These are phyloP conservation scores for Ogataea siamensis DNA, from an alignment of 805 yeast genomes.

Conservation along the genomic window DNA sequence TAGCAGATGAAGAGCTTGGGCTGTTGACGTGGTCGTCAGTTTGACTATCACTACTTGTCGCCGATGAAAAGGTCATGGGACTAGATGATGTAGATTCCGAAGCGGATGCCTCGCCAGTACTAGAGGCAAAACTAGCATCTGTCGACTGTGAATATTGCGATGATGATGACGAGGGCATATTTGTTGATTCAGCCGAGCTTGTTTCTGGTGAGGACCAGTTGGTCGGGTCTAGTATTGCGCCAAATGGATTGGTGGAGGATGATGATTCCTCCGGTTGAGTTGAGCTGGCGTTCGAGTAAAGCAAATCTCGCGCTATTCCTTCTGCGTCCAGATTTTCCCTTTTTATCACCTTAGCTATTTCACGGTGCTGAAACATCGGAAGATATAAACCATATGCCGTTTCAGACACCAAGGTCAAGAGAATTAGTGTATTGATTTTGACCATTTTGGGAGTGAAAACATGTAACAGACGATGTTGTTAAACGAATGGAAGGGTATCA, in stretches of 20 bases:
- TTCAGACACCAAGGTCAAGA: constrained; percentile 1
- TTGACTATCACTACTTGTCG: no score
- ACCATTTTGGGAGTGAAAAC: constrained; percentile 1
- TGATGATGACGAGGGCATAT: background rate
- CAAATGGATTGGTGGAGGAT: no score
- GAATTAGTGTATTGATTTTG: constrained; percentile 1
- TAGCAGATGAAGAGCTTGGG: no score
- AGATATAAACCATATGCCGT: constrained; percentile 7
- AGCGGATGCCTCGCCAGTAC: no score
- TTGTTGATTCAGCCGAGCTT: background rate
- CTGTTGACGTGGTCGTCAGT: no score
- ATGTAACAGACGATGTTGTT: background rate
- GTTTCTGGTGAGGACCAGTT: background rate
- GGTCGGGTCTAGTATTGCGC: no score
- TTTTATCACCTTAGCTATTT: constrained; percentile 10
- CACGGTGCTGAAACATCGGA: constrained; percentile 11
- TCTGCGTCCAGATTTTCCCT: constrained; percentile 4
- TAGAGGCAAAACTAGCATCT: no score
- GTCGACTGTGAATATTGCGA: no score
- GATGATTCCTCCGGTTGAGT: constrained; percentile 3
- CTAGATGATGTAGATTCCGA: no score
- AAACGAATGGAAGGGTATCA: constrained; percentile 14
- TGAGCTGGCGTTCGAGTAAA: background rate
- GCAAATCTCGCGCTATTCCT: background rate
- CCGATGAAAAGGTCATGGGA: no score